Percentiles rank a stretch among this genome's conserved stretches.
Conservation (phyloP, 192 early-diverging fungal species). For the Coemansia sp. region DNA sequence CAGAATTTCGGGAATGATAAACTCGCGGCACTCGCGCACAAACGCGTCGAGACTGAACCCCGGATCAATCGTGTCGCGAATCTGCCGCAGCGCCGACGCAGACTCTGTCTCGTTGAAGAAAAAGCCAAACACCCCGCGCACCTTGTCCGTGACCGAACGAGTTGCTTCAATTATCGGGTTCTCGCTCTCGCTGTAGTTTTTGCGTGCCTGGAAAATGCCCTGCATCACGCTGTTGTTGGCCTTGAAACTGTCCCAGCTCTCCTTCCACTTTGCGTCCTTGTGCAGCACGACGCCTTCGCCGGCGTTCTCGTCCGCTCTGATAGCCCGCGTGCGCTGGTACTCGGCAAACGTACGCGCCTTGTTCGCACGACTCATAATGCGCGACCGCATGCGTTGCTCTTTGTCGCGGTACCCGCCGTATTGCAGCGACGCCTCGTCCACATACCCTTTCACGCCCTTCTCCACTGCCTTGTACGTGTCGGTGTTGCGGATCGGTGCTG, state of each 20-base stretch:
- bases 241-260: conserved; percentile 91
- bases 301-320: conserved; percentile 59
- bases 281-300: conserved; percentile 79
- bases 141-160: conserved; percentile 72
- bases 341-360: conserved; percentile 53
- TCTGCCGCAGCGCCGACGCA: conserved; percentile 79
- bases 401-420: conserved; percentile 78
- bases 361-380: conserved; percentile 43
- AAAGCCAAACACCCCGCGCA: conserved; percentile 74
- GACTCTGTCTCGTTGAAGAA: conserved; percentile 93
- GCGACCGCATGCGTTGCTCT: conserved; percentile 59
- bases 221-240: conserved; percentile 84
- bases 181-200: conserved; percentile 86
- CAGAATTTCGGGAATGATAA: conserved; percentile 92
- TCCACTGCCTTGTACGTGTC: conserved; percentile 64
- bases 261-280: conserved; percentile 83
- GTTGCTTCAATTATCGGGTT: conserved; percentile 77
- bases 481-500: conserved; percentile 68
- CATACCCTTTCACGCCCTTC: conserved; percentile 65
- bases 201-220: conserved; percentile 74
- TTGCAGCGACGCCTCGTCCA: conserved; percentile 67
- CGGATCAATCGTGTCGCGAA: conserved; percentile 81
- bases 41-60: conserved; percentile 82
- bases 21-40: conserved; percentile 87
- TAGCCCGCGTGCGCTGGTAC: conserved; percentile 47